Base-by-base conservation (phyloP, 805 yeast species). In the Ogataea pignaliae region DNA sequence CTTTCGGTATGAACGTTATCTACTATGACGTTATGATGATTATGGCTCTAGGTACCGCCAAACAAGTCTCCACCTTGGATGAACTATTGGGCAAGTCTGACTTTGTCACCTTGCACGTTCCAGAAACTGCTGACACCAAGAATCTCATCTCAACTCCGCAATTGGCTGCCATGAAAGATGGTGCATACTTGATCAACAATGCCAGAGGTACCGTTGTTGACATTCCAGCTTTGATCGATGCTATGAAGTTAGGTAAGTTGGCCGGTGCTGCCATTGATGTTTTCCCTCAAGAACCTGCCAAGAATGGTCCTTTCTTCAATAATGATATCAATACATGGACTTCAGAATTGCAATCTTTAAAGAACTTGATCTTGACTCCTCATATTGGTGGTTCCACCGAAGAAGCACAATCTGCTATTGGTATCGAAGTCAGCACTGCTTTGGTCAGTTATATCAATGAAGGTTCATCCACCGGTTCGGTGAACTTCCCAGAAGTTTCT, bases 351-450 rank as follows among this genome's bases (percentile, higher is more conserved):
- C 76, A 81, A 55, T 71, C 85, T 10, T 76, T 89, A 64, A 81
- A 90, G 71, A 93, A 93, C 70, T 81, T 91, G 50, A 89, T 93
- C 53, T 76, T 93, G 60, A 84, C 98, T 43, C 99, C 99, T 30
- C 99, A 93, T 65, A 93, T 93, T 57, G 99, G 99, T 71, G 99
- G 99, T 55, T 89, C 97, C 41, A 93, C 99, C 39, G 98, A 91
- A 70, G 99, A 93, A 75, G 99, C 99, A 33, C 99, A 93, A 76
- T 78, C 87, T 44, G 96, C 98, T 34, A 93, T 93, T 62, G 99
- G 99, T 71, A 74, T 91, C 48, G 99, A 93, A 73, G 99, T 93
- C 49, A 88, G 84, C 48, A 75, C 85, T 37, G 82, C 96, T 34
- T 76, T 93, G 60, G 75, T 90, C 53, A 88, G 87, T 64, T 93